Conservation (phyloP, 768 basidiomycete species). For the Bullera alba region DNA sequence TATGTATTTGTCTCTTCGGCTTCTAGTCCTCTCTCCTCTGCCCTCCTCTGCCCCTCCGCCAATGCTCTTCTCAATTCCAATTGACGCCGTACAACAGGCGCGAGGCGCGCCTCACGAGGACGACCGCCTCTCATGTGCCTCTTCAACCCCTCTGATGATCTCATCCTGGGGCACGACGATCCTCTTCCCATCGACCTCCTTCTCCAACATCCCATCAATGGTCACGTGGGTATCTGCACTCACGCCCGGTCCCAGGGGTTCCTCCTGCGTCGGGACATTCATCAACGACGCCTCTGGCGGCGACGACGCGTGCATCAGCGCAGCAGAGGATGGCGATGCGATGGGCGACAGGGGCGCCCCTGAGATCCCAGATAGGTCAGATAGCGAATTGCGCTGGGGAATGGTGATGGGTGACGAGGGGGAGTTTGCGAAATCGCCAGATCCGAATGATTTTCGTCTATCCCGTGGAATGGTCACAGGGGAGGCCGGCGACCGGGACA, state of each 20-base stretch:
- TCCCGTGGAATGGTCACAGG: no score
- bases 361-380: background rate
- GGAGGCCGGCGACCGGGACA: no score
- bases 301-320: conserved; percentile 24
- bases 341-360: background rate
- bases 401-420: background rate
- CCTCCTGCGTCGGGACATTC: conserved; percentile 25
- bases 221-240: conserved; percentile 30
- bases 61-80: no score
- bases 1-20: no score
- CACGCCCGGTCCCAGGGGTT: conserved; percentile 45
- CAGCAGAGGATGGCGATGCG: background rate
- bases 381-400: background rate
- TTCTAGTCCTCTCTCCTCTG: no score
- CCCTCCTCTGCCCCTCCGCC: background rate
- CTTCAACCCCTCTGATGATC: conserved; percentile 28
- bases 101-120: no score
- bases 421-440: background rate
- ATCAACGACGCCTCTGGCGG: conserved; percentile 42
- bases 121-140: conserved; percentile 2
- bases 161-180: conserved; percentile 42
- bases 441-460: no score
- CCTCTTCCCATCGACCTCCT: conserved; percentile 28
- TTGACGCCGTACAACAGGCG: no score
- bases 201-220: conserved; percentile 33